These are phyloP conservation scores for Coriaria nepalensis DNA, from an alignment of 306 rosid genomes.

Conservation along the genomic window DNA sequence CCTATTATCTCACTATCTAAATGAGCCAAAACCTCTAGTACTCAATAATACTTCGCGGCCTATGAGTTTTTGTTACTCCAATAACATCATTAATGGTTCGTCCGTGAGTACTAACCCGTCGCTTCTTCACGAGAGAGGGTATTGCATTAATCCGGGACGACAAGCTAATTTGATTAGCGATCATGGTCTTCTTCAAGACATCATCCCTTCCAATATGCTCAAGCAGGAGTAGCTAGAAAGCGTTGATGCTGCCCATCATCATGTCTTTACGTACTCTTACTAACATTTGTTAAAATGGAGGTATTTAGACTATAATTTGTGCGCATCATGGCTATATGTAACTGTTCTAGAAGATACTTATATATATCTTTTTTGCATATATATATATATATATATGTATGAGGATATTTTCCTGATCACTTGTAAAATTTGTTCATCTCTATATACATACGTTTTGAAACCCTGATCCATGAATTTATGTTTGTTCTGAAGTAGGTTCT, in stretches of 20 bases:
- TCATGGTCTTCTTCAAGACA: conserved; percentile 73
- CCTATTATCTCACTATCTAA: conserved; percentile 3
- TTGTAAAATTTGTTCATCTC: no score
- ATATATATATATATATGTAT: no score
- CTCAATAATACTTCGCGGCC: background rate
- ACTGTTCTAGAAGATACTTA: background rate
- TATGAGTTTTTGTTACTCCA: no score
- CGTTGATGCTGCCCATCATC: background rate
- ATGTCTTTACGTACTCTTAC: background rate
- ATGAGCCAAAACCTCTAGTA: conserved; percentile 19
- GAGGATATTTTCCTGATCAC: background rate
- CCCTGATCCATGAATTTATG: conserved; percentile 10
- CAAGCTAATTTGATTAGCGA: conserved; percentile 25
- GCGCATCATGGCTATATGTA: background rate
- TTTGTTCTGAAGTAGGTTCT: conserved; percentile 2
- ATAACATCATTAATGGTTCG: background rate
- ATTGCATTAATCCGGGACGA: conserved; percentile 18
- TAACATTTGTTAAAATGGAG: no score
- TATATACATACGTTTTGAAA: background rate
- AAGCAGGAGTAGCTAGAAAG: conserved; percentile 32
- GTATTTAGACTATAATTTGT: no score
- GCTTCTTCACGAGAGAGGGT: conserved; percentile 31
- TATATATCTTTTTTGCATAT: no score
- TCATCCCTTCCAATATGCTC: conserved; percentile 44
- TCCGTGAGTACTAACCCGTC: conserved; percentile 12